phyloP scores from a whole-genome alignment of 2,329 filamentous ascomycete species.

The Ophiostoma perfectum region DNA sequence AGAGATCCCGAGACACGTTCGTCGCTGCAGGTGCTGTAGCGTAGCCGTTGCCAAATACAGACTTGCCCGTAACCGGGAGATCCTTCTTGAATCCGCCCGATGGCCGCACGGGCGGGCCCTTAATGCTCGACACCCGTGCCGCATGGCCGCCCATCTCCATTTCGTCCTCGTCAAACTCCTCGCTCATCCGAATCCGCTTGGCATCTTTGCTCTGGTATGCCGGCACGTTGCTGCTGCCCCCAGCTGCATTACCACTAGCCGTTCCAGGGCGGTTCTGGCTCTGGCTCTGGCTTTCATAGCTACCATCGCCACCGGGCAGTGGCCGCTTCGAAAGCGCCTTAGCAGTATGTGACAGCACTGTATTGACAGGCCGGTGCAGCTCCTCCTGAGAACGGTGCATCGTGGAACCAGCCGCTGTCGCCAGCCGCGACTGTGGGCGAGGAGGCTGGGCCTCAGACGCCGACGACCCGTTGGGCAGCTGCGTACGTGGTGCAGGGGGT shows the following conservation, averaged over 20 bases:
- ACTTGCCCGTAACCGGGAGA: conserved; percentile 47
- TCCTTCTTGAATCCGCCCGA: conserved; percentile 67
- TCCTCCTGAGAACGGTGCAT: conserved; percentile 54
- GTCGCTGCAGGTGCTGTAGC: conserved; percentile 46
- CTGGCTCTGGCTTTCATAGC: conserved; percentile 19
- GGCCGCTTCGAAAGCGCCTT: conserved; percentile 72
- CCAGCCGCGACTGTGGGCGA: conserved; percentile 54
- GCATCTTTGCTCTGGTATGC: conserved; percentile 63
- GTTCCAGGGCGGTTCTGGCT: conserved; percentile 19
- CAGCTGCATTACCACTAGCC: conserved; percentile 4
- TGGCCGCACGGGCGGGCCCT: conserved; percentile 78
- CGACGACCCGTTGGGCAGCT: conserved; percentile 43
- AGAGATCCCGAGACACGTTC: conserved; percentile 51
- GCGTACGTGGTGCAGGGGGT: conserved; percentile 53
- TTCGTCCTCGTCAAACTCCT: conserved; percentile 60
- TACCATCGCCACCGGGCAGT: conserved; percentile 42
- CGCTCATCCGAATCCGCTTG: conserved; percentile 75
- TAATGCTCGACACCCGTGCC: conserved; percentile 55
- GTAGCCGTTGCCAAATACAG: conserved; percentile 57
- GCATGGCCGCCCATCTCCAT: conserved; percentile 50
- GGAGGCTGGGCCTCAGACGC: conserved; percentile 40
- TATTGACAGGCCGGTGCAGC: conserved; percentile 49
- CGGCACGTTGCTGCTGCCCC: conserved; percentile 40
- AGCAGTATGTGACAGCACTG: too few species aligned
- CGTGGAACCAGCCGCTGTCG: conserved; percentile 47